A percentile compares a stretch with the other conserved stretches of the same genome.
Conservation (phyloP, 2,329 filamentous ascomycete genomes). For the Aspergillus jensenii region DNA sequence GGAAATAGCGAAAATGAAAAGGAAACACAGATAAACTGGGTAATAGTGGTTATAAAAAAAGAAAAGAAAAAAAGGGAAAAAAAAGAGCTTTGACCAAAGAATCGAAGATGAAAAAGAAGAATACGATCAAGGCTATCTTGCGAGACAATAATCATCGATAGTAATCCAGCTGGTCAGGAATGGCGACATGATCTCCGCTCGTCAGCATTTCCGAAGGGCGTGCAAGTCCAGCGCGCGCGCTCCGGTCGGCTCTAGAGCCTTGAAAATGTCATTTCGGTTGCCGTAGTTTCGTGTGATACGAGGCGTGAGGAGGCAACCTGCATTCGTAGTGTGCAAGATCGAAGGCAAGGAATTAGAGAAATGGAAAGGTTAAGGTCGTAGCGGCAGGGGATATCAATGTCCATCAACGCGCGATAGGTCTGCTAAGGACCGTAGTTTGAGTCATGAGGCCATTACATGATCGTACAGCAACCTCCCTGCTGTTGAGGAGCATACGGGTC, state of each 20-base stretch:
- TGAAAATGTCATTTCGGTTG: slow-evolving; percentile 10
- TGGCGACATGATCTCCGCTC: slow-evolving; percentile 10
- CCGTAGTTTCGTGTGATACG: slow-evolving; percentile 3
- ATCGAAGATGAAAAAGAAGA: slow-evolving; percentile 3
- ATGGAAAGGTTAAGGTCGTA: slow-evolving; percentile 20
- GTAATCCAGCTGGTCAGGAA: slow-evolving; percentile 6
- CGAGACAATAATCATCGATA: slow-evolving; percentile 13
- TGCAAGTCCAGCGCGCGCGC: slow-evolving; percentile 23
- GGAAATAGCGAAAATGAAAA: slow-evolving; percentile 28
- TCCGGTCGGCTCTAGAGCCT: slow-evolving; percentile 15
- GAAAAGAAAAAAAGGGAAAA: slow-evolving; percentile 12
- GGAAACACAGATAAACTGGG: slow-evolving; percentile 17
- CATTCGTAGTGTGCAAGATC: slow-evolving; percentile 15
- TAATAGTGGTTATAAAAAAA: slow-evolving; percentile 12
- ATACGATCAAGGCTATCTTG: slow-evolving; percentile 11
- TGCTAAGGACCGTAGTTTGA: slow-evolving; percentile 23
- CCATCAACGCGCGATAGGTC: slow-evolving; percentile 19
- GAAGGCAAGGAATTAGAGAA: slow-evolving; percentile 21
- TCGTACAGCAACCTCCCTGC: slow-evolving; percentile 84
- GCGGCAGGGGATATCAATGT: slow-evolving; percentile 20
- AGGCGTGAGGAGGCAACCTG: slow-evolving; percentile 5
- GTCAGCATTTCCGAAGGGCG: slow-evolving; percentile 17
- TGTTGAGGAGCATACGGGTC: slow-evolving; percentile 98
- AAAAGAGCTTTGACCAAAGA: slow-evolving; percentile 21
- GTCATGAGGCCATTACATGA: slow-evolving; percentile 69